Evolutionary conservation across 1,284 basidiomycete genomes (phyloP).

Genomic region (Rhodotorula sp.): DNA sequence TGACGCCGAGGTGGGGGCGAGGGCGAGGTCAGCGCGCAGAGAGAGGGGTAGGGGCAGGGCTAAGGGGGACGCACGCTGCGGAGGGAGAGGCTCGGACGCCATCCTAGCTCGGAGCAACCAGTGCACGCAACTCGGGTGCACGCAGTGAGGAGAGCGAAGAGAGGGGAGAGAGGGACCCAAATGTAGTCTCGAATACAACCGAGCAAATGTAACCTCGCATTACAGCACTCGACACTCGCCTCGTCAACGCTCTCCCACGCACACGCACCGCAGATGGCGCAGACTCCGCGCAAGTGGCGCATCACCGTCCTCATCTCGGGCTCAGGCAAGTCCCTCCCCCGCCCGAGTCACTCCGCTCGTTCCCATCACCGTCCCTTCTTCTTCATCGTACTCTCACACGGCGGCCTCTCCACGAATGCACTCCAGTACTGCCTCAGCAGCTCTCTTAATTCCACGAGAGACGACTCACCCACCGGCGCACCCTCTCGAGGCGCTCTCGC

Average conservation of each 20-base stretch:
- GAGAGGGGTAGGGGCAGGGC: background rate
- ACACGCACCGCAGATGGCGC: too few relatives aligned
- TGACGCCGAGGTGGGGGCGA: constrained; percentile 2
- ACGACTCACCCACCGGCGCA: too few relatives aligned
- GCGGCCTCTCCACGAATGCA: too few relatives aligned
- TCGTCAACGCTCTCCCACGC: too few relatives aligned
- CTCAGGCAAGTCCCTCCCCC: constrained; percentile 59
- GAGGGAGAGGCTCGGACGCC: constrained; percentile 27
- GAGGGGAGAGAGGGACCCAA: too few relatives aligned
- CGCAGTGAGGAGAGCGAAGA: too few relatives aligned
- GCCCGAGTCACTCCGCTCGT: constrained; percentile 48
- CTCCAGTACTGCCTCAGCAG: too few relatives aligned
- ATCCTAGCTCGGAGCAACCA: background rate
- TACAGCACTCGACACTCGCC: too few relatives aligned
- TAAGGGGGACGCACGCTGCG: constrained; percentile 15
- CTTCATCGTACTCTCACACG: background rate
- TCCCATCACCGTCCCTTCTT: constrained; percentile 3
- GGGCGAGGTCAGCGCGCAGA: constrained; percentile 5
- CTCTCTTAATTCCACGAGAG: too few relatives aligned
- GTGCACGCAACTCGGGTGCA: background rate
- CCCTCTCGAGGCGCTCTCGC: too few relatives aligned
- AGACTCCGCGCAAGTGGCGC: constrained; percentile 34
- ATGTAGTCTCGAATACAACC: too few relatives aligned
- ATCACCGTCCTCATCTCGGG: constrained; percentile 76
- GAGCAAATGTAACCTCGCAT: too few relatives aligned